Conservation (phyloP, 2,329 filamentous ascomycete genomes). For the Alternaria gansuensis region DNA sequence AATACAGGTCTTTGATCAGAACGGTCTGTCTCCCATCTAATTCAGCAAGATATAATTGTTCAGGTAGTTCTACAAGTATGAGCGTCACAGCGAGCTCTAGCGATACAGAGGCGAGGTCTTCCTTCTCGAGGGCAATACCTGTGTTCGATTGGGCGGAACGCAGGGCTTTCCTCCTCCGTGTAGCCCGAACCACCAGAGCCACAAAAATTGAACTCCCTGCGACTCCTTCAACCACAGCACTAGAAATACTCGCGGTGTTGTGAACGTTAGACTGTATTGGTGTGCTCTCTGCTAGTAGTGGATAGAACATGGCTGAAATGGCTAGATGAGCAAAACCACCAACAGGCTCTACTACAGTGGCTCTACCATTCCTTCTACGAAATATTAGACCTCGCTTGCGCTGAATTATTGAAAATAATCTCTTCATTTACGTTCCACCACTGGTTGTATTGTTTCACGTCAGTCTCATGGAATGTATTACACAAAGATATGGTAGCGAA, state of each 20-base stretch:
- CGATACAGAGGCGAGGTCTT: neutral
- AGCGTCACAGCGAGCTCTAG: neutral
- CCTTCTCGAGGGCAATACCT: neutral
- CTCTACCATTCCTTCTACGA: neutral
- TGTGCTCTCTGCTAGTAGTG: neutral
- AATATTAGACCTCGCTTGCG: neutral
- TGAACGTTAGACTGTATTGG: neutral
- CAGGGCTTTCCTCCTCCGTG: neutral
- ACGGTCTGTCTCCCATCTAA: neutral
- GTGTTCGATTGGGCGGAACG: neutral
- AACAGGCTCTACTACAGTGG: neutral
- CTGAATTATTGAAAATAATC: fast-evolving
- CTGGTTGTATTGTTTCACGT: slow-evolving; percentile 57
- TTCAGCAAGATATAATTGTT: neutral
- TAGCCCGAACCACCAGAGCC: neutral
- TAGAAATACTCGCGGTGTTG: neutral
- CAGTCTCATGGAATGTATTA: slow-evolving; percentile 45
- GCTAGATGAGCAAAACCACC: neutral
- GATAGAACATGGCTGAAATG: neutral
- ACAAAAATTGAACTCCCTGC: neutral
- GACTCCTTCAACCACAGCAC: neutral
- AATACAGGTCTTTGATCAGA: no score
- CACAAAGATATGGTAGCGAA: slow-evolving; percentile 51
- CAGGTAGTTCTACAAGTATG: neutral
- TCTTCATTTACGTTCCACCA: neutral